These are phyloP conservation scores for Pythium brachiatum DNA, from an alignment of 352 stramenopile genomes.

Conservation along the genomic window DNA sequence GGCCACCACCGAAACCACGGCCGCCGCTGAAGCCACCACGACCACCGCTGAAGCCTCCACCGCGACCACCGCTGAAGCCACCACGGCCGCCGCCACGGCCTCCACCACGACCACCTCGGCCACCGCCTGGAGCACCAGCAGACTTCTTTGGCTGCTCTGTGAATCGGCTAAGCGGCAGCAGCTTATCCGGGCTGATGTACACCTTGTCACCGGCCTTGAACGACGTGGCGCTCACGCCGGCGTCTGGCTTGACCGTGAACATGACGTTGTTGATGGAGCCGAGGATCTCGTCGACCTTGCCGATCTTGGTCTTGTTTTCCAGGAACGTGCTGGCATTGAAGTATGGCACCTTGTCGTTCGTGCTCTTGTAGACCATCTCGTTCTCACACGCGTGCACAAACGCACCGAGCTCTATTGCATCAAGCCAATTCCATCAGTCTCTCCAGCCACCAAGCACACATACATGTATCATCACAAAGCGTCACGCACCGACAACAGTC, in stretches of 20 bases:
- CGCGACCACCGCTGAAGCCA: slow-evolving; percentile 25
- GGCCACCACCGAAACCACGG: slow-evolving; percentile 35
- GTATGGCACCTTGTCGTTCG: slow-evolving; percentile 95
- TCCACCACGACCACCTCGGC: slow-evolving; percentile 42
- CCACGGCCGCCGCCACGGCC: slow-evolving; percentile 31
- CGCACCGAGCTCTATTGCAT: slow-evolving; percentile 86
- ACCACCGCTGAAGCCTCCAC: slow-evolving; percentile 29
- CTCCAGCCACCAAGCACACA: background rate
- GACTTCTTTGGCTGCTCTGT: slow-evolving; percentile 89
- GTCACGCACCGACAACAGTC: slow-evolving; percentile 62
- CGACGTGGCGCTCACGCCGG: slow-evolving; percentile 92
- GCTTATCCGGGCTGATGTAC: slow-evolving; percentile 97
- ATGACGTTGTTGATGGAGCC: slow-evolving; percentile 95
- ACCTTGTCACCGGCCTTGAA: slow-evolving; percentile 98
- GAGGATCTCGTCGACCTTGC: slow-evolving; percentile 99
- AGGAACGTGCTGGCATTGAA: slow-evolving; percentile 98
- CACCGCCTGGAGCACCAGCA: slow-evolving; percentile 36
- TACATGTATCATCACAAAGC: background rate
- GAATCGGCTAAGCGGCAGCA: slow-evolving; percentile 95
- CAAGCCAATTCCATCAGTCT: slow-evolving; percentile 2
- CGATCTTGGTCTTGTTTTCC: slow-evolving; percentile 99
- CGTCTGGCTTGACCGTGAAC: slow-evolving; percentile 97
- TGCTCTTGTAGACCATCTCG: slow-evolving; percentile 98
- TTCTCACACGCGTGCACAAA: slow-evolving; percentile 97
- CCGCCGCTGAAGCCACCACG: slow-evolving; percentile 42